Evolutionary conservation across 2,329 filamentous ascomycete genomes (phyloP).

Genomic region (Phaeosphaeria sp.): DNA sequence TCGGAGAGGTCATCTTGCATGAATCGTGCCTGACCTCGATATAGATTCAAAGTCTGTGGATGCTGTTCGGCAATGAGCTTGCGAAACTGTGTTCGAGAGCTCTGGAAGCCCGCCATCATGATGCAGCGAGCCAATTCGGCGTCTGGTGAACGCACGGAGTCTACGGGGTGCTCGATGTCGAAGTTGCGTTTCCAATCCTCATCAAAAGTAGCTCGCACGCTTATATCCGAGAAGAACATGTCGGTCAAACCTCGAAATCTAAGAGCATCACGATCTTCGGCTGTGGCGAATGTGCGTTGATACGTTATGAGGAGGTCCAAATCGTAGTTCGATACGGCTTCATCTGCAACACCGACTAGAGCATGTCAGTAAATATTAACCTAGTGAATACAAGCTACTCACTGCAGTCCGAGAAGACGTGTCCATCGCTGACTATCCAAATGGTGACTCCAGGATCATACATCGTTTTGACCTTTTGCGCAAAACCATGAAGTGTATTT

Average conservation of each 20-base stretch:
- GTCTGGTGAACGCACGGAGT: constrained; percentile 7
- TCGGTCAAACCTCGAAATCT: constrained; percentile 16
- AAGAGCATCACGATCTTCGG: constrained; percentile 10
- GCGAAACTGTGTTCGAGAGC: constrained; percentile 11
- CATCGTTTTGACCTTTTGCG: constrained; percentile 42
- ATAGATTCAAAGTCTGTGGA: constrained; percentile 23
- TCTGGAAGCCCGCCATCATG: constrained; percentile 15
- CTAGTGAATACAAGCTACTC: constrained; percentile 5
- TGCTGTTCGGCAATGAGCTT: constrained; percentile 22
- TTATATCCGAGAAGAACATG: constrained; percentile 11
- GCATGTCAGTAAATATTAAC: not conserved
- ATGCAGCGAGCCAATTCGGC: constrained; percentile 19
- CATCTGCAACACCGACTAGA: constrained; percentile 49
- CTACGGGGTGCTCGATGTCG: constrained; percentile 12
- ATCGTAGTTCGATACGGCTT: constrained; percentile 45
- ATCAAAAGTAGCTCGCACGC: constrained; percentile 3
- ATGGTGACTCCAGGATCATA: constrained; percentile 48
- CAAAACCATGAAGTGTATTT: constrained; percentile 44
- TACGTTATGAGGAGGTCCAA: constrained; percentile 40
- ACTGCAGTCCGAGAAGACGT: constrained; percentile 47
- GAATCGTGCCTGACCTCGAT: constrained; percentile 37
- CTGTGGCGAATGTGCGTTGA: not conserved
- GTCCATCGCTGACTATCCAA: constrained; percentile 50
- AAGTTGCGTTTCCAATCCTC: not conserved
- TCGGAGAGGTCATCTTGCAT: constrained; percentile 37